Evolutionary conservation across 2,329 filamentous ascomycete species (phyloP).

Genomic region (Aureobasidium sp.): DNA sequence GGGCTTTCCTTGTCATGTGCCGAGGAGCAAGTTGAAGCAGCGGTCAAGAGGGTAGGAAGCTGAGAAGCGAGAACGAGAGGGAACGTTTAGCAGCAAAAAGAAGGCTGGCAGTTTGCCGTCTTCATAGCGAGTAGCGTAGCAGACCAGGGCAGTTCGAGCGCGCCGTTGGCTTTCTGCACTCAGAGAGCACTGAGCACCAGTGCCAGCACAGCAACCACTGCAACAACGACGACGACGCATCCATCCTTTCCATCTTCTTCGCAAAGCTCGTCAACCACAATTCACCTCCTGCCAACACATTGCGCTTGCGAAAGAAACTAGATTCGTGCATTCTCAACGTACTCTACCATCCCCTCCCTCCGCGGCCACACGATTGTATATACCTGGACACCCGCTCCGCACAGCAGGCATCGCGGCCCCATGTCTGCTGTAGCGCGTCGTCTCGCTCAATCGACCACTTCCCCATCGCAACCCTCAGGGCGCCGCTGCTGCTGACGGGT

Average conservation of each 20-base stretch:
- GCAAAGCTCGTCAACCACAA: neutral
- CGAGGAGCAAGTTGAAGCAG: neutral
- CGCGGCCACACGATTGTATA: neutral
- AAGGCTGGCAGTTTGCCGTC: neutral
- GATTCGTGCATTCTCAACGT: neutral
- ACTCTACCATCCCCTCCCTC: neutral
- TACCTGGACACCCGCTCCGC: neutral
- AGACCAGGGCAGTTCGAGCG: neutral
- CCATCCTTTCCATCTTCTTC: neutral
- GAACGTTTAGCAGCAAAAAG: constrained; percentile 1
- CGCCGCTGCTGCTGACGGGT: neutral
- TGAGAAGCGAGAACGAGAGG: neutral
- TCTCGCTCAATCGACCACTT: neutral
- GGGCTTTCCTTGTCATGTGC: neutral
- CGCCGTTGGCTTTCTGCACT: constrained; percentile 3
- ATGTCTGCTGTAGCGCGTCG: constrained; percentile 12
- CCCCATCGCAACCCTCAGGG: neutral
- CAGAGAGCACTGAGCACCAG: neutral
- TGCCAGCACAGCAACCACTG: neutral
- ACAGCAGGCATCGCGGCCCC: constrained; percentile 11
- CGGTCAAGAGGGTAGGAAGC: neutral
- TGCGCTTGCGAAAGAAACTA: neutral
- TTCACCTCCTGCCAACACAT: neutral
- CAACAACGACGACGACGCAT: constrained; percentile 3
- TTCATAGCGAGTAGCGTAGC: neutral